Evolutionary conservation across 1,284 basidiomycete genomes (phyloP), one percentile per base, ranked within the genome.

Genomic region (Lignosus rhinocerotis): DNA sequence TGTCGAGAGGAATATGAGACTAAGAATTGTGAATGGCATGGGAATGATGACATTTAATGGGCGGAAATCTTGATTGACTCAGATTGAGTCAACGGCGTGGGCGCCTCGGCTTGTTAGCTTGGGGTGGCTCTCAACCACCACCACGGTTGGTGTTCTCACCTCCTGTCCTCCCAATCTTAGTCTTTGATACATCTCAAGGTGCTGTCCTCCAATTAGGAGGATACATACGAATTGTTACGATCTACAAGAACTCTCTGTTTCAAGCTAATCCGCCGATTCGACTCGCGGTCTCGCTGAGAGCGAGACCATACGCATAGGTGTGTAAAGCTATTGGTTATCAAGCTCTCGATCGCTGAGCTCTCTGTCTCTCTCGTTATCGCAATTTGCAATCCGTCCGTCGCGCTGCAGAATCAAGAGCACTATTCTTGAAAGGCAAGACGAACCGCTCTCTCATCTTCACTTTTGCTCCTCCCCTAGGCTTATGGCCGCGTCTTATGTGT

Each of bases 401-500:
- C 12, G n/a, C 31, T 56, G 39, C 45, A 47, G 53, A 53, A 47
- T 49, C 56, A 48, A 47, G 53, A 38, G 19, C 44, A 12, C 6
- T 43, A 48, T n/a, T 42, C 10, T 48, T 36, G n/a, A 10, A 25
- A 19, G 16, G 14, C 2, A 33, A 16, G 33, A 19, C 49, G 5
- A 17, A 34, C 25, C n/a, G 2, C 17, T 44, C 41, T 52, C 38
- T 43, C 30, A 25, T 38, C 43, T n/a, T 3, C 14, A 14, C 17
- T 31, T n/a, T 16, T n/a, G 5, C 34, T 8, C 25, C 25, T n/a
- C 25, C 25, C 4, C 25, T 25, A 25, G 25, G 25, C 25, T 17
- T 11, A 71, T 71, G 70, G 47, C 70, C 19, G 58, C 67, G 8
- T 71, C 66, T 49, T 71, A 67, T 48, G 53, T 53, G 11, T 59